Base-by-base conservation (phyloP, 2,329 filamentous ascomycete genomes). In the Colletotrichum echinochloae region DNA sequence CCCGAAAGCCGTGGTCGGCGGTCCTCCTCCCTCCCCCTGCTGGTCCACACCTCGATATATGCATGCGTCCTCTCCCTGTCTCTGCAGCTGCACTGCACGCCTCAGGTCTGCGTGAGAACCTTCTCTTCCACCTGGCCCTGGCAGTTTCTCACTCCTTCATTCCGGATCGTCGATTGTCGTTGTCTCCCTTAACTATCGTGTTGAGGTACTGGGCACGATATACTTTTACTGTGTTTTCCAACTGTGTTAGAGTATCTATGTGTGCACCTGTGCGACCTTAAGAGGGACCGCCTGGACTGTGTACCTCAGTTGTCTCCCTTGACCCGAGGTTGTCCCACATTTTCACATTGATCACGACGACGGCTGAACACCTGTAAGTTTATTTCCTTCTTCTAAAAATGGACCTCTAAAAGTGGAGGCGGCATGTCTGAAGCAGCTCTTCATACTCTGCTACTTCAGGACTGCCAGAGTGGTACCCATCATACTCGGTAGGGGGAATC, bases 41-140 rank as follows among this genome's bases (percentile, higher is more conserved):
- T 30, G 12, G 11, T 30, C 18, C 14, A 39, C 35, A 41, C 35
- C 48, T 44, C 48, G 60, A 41, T 62, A 62, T 14, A 35, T 62
- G 48, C 60, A 62, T 62, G 9, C 26, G 20, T 3, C 7, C n/a
- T 11, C 12, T 20, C 48, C 48, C 33, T 14, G 37, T 26, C 35
- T 28, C 26, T 44, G 48, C 60, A 54, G 52, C 41, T 62, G 60
- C 18, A 44, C 23, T 39, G 60, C 46, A 41, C 33, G n/a, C 18
- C 33, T 52, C 60, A 33, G 23, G 59, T 48, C 30, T 7, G 9
- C 30, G 44, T 30, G 18, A 49, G 30, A 61, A 35, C 16, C 30
- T 18, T 39, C 8, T 35, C 16, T 39, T 12, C 46, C n/a, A 23
- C 44, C 59, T 28, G 37, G 9, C 39, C 33, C 59, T 33, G 37